A percentile compares a stretch with the other conserved stretches of the same genome.
phyloP scores from a whole-genome alignment of 495 filamentous ascomycete genomes.

The Penicillium angulare region DNA sequence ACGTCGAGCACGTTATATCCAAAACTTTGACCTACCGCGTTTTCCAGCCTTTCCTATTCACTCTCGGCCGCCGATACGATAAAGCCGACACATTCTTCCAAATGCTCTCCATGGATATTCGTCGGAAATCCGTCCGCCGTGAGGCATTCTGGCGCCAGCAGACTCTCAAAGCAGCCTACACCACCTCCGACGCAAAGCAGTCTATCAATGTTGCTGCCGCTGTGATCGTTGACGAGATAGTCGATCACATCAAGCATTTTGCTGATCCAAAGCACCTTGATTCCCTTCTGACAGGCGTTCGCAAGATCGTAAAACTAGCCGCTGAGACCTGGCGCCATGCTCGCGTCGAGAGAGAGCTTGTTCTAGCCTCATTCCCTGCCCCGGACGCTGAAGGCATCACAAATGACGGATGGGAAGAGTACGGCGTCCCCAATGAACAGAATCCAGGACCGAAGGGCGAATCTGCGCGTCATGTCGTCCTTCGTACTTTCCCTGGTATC shows the following conservation, averaged over 20 bases:
- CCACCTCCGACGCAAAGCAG: conserved; percentile 59
- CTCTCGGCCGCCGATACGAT: conserved; percentile 58
- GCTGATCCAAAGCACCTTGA: conserved; percentile 55
- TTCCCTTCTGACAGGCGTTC: conserved; percentile 47
- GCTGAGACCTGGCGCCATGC: conserved; percentile 66
- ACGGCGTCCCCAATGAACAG: conserved; percentile 27
- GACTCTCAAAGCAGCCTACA: conserved; percentile 63
- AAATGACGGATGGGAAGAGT: conserved; percentile 49
- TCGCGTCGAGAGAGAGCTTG: conserved; percentile 60
- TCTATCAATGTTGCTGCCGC: conserved; percentile 59
- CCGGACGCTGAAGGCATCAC: conserved; percentile 39
- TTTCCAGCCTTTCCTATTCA: conserved; percentile 65
- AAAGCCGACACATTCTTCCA: conserved; percentile 63
- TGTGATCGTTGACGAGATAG: conserved; percentile 61
- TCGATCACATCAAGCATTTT: conserved; percentile 57
- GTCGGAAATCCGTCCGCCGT: conserved; percentile 58
- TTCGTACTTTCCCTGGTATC: conserved; percentile 57
- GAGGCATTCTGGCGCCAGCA: conserved; percentile 66
- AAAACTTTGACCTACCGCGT: conserved; percentile 60
- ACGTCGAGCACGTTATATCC: conserved; percentile 59
- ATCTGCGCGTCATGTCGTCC: conserved; percentile 41
- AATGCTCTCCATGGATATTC: conserved; percentile 60
- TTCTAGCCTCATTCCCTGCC: conserved; percentile 52
- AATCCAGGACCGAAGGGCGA: conserved; percentile 21
- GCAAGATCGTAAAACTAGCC: conserved; percentile 60